Evolutionary conservation across 495 filamentous ascomycete genomes (phyloP).

Genomic region (Corynascus novoguineensis): DNA sequence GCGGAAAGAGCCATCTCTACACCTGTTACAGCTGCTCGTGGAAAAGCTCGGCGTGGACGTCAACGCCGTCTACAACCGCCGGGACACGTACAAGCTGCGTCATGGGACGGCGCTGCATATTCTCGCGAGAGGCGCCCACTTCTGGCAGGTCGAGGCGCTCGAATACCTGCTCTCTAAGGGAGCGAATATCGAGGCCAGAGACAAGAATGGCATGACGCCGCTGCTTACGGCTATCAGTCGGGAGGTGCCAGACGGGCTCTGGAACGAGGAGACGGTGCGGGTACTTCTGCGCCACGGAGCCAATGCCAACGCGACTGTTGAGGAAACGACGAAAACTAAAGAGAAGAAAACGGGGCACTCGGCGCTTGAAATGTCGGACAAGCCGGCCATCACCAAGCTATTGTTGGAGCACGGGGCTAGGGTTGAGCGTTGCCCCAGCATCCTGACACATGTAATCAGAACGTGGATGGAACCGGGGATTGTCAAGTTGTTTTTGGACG

Average conservation of each 20-base stretch:
- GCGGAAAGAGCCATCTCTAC: background rate
- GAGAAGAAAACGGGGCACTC: too few relatives aligned
- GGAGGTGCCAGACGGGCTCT: background rate
- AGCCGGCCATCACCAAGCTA: background rate
- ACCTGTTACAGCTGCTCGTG: slow-evolving; percentile 10
- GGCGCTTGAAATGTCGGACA: background rate
- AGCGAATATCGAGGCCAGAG: slow-evolving; percentile 22
- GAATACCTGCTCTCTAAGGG: slow-evolving; percentile 17
- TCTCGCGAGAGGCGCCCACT: slow-evolving; percentile 6
- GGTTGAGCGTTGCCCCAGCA: background rate
- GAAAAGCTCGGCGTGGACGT: slow-evolving; percentile 13
- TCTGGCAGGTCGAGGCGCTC: slow-evolving; percentile 18
- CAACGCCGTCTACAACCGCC: slow-evolving; percentile 1
- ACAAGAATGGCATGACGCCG: slow-evolving; percentile 15
- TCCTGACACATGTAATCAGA: background rate
- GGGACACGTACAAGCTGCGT: background rate
- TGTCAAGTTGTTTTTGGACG: slow-evolving; percentile 4
- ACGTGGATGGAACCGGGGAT: background rate
- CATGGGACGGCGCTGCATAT: slow-evolving; percentile 15
- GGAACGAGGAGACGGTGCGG: slow-evolving; percentile 5
- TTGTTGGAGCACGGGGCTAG: slow-evolving; percentile 6
- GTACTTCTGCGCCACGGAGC: slow-evolving; percentile 6
- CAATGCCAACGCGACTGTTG: slow-evolving; percentile 1
- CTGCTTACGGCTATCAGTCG: background rate
- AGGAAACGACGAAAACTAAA: background rate